phyloP scores from a whole-genome alignment of 345 rosid species.

The Eucalyptus curtisii region DNA sequence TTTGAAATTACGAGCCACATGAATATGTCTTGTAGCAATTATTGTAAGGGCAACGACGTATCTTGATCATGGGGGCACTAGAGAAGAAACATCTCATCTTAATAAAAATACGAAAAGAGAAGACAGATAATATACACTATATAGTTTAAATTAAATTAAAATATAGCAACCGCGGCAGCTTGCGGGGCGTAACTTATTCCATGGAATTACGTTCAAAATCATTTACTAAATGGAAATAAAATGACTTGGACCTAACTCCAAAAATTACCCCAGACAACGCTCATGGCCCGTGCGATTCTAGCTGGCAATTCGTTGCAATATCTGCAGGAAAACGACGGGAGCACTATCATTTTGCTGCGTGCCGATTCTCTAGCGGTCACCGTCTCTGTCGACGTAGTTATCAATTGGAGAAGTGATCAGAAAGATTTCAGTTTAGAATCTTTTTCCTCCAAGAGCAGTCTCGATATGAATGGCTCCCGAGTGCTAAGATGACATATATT shows the following conservation, averaged over 20 bases:
- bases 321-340: not conserved
- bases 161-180: not conserved
- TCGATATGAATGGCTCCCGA: not conserved
- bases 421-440: not conserved
- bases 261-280: not conserved
- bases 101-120: not conserved
- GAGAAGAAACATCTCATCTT: not conserved
- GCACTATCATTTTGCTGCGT: not conserved
- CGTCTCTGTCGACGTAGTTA: not conserved
- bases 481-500: not conserved
- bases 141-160: not conserved
- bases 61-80: not conserved
- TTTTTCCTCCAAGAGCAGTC: not conserved
- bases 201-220: not conserved
- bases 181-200: not conserved
- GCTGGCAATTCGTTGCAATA: not conserved
- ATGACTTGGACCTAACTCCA: not conserved
- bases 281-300: not conserved
- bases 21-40: not conserved
- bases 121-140: not conserved
- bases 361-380: not conserved
- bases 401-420: not conserved
- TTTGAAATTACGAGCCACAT: not conserved
- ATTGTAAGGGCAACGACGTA: not conserved
- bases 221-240: not conserved